phyloP scores from a whole-genome alignment of 805 yeast genomes.

The Candida loeiensis region DNA sequence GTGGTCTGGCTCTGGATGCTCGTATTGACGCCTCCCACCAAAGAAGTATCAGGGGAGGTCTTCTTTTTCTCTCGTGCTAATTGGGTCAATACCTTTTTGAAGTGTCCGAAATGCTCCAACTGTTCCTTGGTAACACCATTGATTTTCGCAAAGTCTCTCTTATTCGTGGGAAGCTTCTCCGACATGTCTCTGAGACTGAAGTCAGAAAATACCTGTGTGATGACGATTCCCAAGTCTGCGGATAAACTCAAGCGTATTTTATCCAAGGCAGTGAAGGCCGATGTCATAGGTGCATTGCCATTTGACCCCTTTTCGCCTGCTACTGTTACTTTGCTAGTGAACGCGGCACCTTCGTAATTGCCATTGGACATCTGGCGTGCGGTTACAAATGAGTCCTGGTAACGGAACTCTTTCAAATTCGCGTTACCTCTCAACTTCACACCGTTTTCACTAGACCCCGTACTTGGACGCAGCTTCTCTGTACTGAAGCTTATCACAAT shows the following conservation, averaged over 20 bases:
- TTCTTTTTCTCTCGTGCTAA: conserved; percentile 33
- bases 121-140: conserved; percentile 33
- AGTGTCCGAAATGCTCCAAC: conserved; percentile 32
- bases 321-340: background rate
- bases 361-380: conserved; percentile 18
- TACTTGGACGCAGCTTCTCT: conserved; percentile 13
- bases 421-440: conserved; percentile 4
- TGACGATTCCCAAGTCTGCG: conserved; percentile 34
- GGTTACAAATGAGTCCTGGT: conserved; percentile 24
- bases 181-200: conserved; percentile 53
- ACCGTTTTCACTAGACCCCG: background rate
- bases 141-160: conserved; percentile 42
- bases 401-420: conserved; percentile 17
- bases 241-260: conserved; percentile 41
- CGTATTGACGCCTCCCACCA: background rate
- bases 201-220: conserved; percentile 23
- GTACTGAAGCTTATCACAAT: conserved; percentile 52
- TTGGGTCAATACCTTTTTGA: conserved; percentile 33
- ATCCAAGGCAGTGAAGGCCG: conserved; percentile 24
- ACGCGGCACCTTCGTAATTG: conserved; percentile 4
- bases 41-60: background rate
- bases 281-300: conserved; percentile 11
- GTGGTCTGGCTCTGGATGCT: conserved; percentile 1
- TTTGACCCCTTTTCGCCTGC: background rate
- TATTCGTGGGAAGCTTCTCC: conserved; percentile 47